Base-by-base conservation (phyloP, 768 basidiomycete genomes). In the Boletus subparvulus region DNA sequence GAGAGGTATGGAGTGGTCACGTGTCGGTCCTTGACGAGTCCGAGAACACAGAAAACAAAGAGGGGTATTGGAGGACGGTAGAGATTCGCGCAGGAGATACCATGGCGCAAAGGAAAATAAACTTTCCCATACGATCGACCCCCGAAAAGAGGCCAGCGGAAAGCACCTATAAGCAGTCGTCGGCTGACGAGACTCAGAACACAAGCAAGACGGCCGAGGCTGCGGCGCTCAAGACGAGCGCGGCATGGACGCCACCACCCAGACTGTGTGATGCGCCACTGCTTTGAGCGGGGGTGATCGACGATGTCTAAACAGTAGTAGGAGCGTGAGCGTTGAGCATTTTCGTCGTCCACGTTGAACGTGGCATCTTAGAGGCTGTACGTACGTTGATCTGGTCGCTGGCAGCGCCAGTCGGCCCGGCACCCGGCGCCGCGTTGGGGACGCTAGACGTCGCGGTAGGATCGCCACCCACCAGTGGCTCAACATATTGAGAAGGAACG, bases 251-350 rank as follows among this genome's bases (percentile, higher is more conserved):
- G 8, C 63, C 41, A 10, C 56, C 48, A 12, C 56, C 48, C 17
- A 62, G 28, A 28, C 14, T 13, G 56, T 52, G 56, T 21, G 50
- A 45, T 16, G 67, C 63, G 43, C 58, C 66, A 9, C 28, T 42
- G 37, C n/a, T 39, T n/a, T 39, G 17, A 39, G 37, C 7, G 37
- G 8, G 7, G 13, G 35, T 6, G 13, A 35, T 35, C 37, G 17
- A 39, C 37, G 35, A 36, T 6, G 35, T 36, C 35, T 36, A 36
- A 6, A 14, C 26, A 26, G 26, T 26, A 26, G 30, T 30, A 30
- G 30, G 30, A 30, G 30, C 30, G 30, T 30, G 30, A 30, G 30
- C 30, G 30, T 6, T 7, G 30, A 26, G 3, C 30, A 9, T 30
- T 9, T 30, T 9, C 9, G 30, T 30, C 30, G 30, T 10, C 30